phyloP scores from a whole-genome alignment of 139 green algal genomes.

The Micractinium sp. region DNA sequence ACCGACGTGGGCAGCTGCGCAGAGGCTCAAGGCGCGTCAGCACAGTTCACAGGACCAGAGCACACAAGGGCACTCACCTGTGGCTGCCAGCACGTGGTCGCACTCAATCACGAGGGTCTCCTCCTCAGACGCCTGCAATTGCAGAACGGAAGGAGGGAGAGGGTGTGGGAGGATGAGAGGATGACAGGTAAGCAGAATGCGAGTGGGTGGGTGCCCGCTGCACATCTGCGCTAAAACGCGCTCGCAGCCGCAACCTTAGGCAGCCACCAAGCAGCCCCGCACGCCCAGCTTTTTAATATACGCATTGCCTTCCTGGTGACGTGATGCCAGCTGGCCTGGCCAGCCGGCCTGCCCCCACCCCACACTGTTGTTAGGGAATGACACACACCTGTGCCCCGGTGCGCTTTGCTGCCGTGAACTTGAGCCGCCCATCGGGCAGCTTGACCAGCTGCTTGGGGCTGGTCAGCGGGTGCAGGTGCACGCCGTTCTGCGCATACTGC shows the following conservation, averaged over 20 bases:
- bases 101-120: constrained; percentile 24
- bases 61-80: constrained; percentile 4
- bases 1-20: too few species aligned
- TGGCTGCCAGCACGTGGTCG: constrained; percentile 41
- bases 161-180: neutral
- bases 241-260: too few species aligned
- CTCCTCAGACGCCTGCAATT: neutral
- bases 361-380: neutral
- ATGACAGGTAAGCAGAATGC: too few species aligned
- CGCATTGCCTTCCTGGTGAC: too few species aligned
- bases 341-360: too few species aligned
- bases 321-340: too few species aligned
- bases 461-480: constrained; percentile 49
- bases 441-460: constrained; percentile 27
- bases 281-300: too few species aligned
- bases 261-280: too few species aligned
- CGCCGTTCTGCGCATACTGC: constrained; percentile 56
- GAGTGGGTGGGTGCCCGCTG: too few species aligned
- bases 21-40: too few species aligned
- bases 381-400: neutral
- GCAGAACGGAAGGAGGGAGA: neutral
- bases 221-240: too few species aligned
- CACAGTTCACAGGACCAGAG: too few species aligned
- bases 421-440: constrained; percentile 26
- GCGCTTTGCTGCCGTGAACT: constrained; percentile 21